Percentiles rank a stretch among this genome's conserved stretches.
These are phyloP conservation scores for Cyclotella baltica DNA, from an alignment of 108 stramenopile genomes.

Conservation along the genomic window DNA sequence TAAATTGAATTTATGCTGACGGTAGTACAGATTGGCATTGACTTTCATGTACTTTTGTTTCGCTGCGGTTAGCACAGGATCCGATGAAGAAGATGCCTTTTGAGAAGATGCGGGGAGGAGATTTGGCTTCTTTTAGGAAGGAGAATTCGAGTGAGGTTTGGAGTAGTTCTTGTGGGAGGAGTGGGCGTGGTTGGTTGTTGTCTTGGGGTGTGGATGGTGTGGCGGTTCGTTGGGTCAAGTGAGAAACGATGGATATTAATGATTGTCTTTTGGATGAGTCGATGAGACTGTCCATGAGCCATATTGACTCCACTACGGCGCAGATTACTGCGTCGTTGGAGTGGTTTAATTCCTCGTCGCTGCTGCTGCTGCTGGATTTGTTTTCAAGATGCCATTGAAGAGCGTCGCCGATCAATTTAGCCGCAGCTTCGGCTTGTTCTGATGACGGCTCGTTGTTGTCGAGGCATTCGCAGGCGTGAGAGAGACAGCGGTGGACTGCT, in stretches of 20 bases:
- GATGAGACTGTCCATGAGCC: slow-evolving; percentile 39
- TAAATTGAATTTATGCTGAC: slow-evolving; percentile 94
- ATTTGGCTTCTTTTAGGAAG: slow-evolving; percentile 28
- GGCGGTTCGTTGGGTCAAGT: not conserved
- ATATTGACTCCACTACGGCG: slow-evolving; percentile 39
- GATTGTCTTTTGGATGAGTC: not conserved
- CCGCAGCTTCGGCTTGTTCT: not conserved
- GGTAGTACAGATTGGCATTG: slow-evolving; percentile 90
- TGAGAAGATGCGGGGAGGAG: slow-evolving; percentile 25
- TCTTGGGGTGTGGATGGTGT: not conserved
- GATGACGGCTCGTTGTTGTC: not conserved
- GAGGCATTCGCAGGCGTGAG: slow-evolving; percentile 3
- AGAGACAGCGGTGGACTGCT: slow-evolving; percentile 27
- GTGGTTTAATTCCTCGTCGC: not conserved
- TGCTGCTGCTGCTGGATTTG: too few relatives aligned
- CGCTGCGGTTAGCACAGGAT: slow-evolving; percentile 4
- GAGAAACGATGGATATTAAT: not conserved
- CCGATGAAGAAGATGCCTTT: not conserved
- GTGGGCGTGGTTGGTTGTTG: slow-evolving; percentile 15
- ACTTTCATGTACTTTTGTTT: slow-evolving; percentile 69
- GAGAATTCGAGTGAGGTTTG: slow-evolving; percentile 42
- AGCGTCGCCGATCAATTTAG: not conserved
- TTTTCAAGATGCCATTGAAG: not conserved
- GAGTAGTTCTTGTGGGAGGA: slow-evolving; percentile 29
- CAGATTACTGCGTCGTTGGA: slow-evolving; percentile 35